A percentile compares a stretch with the other conserved stretches of the same genome.
phyloP scores from a whole-genome alignment of 768 basidiomycete genomes.

The Boletus rubropictus region DNA sequence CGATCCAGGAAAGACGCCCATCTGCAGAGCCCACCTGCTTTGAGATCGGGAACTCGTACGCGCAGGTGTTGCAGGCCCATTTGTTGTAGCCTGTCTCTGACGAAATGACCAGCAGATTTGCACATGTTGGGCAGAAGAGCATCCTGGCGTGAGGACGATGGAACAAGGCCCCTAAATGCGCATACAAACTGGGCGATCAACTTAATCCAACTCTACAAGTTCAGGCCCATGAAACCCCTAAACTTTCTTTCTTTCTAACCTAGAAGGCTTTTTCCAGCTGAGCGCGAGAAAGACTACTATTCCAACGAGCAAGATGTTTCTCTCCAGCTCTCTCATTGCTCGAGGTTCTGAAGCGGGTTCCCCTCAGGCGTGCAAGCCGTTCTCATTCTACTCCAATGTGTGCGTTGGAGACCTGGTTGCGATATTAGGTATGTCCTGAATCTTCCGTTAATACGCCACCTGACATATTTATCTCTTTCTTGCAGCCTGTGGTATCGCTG shows the following conservation, averaged over 20 bases:
- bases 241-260: neutral
- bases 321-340: neutral
- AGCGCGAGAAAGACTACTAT: too few relatives aligned
- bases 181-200: neutral
- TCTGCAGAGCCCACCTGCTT: conserved; percentile 17
- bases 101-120: conserved; percentile 79
- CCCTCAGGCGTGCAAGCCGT: conserved; percentile 10
- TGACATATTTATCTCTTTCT: neutral
- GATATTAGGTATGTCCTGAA: conserved; percentile 16
- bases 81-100: conserved; percentile 79
- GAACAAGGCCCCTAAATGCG: neutral
- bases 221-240: neutral
- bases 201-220: neutral
- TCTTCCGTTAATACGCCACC: neutral
- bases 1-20: neutral
- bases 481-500: conserved; percentile 15
- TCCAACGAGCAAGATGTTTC: conserved; percentile 8
- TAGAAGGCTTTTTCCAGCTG: too few relatives aligned
- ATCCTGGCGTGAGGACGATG: conserved; percentile 35
- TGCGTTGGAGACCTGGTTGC: conserved; percentile 23
- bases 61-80: conserved; percentile 90
- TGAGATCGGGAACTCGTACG: conserved; percentile 70
- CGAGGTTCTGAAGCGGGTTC: neutral
- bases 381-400: conserved; percentile 8
- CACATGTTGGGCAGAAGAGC: conserved; percentile 94